Base-by-base conservation (phyloP, 208 protist genomes). In the Spongospora subterranea region DNA sequence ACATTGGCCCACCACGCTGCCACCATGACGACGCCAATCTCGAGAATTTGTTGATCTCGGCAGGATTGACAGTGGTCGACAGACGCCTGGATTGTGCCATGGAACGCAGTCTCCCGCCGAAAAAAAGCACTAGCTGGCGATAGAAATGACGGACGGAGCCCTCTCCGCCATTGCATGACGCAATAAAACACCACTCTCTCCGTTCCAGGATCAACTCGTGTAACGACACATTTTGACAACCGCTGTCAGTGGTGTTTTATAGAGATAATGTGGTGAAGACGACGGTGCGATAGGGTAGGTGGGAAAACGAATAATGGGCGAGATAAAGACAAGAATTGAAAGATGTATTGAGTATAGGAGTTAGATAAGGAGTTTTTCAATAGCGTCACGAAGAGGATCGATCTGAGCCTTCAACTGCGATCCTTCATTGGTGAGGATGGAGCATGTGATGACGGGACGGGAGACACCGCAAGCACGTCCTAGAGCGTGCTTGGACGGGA, bases 381-480 rank as follows among this genome's bases (percentile, higher is more conserved):
- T 98, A 92, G 97, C 95, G 88, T 98, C 95, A 95, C 99, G 99
- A 64, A 99, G 94, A n/a, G 93, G 93, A 88, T 98, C 94, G 88
- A 99, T 98, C 95, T 98, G 97, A 43, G 94, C 92, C 46, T 97
- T 96, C 88, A 99, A 96, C 89, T 98, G 96, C 89, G 97, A 98
- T 92, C 97, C 97, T 90, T 99, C 98, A 88, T 97, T 96, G 91
- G 97, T 96, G 6, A 97, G 96, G 88, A 99, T 97, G 6, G 98
- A 96, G 65, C 97, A 94, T 50, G 98, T 96, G 89, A 99, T 97
- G 1, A 99, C 98, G 90, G 98, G 97, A 92, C 98, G 96, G 29
- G 98, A 99, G 43, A 99, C 93, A 92, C 99, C 98, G 91, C 97
- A 98, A 0, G 98, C 98, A 88, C 99, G 96, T 91, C 99, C 99